phyloP scores from a whole-genome alignment of 2,329 filamentous ascomycete genomes.

The Ramularia endophylla region DNA sequence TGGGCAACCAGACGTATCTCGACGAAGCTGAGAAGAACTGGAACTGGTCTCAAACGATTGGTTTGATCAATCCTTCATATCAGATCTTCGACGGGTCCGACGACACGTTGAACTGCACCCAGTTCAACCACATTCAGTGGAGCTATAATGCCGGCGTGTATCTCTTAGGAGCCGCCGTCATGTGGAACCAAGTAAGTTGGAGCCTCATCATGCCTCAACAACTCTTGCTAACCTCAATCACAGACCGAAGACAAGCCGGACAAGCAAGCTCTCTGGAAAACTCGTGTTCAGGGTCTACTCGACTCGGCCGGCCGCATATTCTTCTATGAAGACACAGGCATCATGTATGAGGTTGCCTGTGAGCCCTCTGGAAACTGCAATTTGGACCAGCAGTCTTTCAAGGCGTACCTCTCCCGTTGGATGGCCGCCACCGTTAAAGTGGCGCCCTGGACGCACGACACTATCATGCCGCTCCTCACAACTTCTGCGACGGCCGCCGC shows the following conservation, averaged over 20 bases:
- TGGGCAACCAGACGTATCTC: slow-evolving; percentile 49
- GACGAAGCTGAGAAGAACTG: slow-evolving; percentile 51
- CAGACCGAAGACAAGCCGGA: slow-evolving; percentile 13
- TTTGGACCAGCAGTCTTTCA: slow-evolving; percentile 38
- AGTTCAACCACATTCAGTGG: slow-evolving; percentile 42
- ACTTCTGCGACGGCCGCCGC: slow-evolving; percentile 50
- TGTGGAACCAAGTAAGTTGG: slow-evolving; percentile 42
- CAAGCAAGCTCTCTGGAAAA: slow-evolving; percentile 15
- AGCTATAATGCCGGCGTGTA: slow-evolving; percentile 44
- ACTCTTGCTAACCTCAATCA: background rate
- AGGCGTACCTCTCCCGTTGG: slow-evolving; percentile 44
- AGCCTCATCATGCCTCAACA: background rate
- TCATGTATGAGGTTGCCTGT: slow-evolving; percentile 41
- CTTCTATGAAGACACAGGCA: slow-evolving; percentile 29
- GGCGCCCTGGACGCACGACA: slow-evolving; percentile 48
- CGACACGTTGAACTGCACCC: slow-evolving; percentile 38
- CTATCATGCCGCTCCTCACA: slow-evolving; percentile 47
- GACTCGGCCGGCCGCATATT: slow-evolving; percentile 31
- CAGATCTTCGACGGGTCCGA: slow-evolving; percentile 43
- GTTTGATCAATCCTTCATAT: slow-evolving; percentile 48
- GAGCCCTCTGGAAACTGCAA: slow-evolving; percentile 36
- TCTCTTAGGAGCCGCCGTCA: slow-evolving; percentile 40
- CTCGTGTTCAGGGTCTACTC: slow-evolving; percentile 21
- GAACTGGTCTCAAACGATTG: slow-evolving; percentile 38
- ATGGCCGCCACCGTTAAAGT: slow-evolving; percentile 51